Conservation (phyloP, 345 rosid species). For the Eutrema japonicum region DNA sequence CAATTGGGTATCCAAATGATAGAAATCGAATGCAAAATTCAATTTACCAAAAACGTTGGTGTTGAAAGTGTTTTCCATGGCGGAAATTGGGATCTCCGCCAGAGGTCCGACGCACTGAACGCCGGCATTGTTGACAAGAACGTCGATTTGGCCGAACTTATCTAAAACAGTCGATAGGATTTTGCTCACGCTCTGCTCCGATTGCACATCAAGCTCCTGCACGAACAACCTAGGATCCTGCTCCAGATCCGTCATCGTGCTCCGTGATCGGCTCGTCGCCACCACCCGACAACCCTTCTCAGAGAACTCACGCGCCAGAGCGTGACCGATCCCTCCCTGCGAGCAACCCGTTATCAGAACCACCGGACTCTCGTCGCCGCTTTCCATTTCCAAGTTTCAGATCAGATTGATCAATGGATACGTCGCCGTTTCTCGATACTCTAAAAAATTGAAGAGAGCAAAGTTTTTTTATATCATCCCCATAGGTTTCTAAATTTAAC, state of each 20-base stretch:
- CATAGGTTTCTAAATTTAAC: not conserved
- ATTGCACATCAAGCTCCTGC: constrained; percentile 74
- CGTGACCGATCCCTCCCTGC: constrained; percentile 87
- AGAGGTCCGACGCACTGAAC: constrained; percentile 85
- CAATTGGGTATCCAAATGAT: not conserved
- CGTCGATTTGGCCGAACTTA: constrained; percentile 67
- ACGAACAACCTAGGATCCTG: constrained; percentile 65
- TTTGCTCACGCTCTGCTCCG: constrained; percentile 60
- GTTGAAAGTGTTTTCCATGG: constrained; percentile 60
- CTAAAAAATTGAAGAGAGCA: not conserved
- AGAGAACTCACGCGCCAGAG: constrained; percentile 77
- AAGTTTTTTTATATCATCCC: not conserved
- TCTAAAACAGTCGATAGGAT: constrained; percentile 58
- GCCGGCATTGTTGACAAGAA: constrained; percentile 89
- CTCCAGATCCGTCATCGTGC: constrained; percentile 69
- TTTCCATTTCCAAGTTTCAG: constrained; percentile 44
- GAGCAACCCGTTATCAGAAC: constrained; percentile 83
- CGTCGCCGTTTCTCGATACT: too few species aligned
- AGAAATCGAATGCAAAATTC: not conserved
- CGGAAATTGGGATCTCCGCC: constrained; percentile 71
- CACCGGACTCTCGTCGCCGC: constrained; percentile 50
- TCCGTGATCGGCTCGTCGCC: constrained; percentile 67
- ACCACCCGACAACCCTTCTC: constrained; percentile 66
- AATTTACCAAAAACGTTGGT: constrained; percentile 75
- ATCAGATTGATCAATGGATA: not conserved